These are phyloP conservation scores for Vararia minispora DNA, from an alignment of 768 basidiomycete species.

Conservation along the genomic window DNA sequence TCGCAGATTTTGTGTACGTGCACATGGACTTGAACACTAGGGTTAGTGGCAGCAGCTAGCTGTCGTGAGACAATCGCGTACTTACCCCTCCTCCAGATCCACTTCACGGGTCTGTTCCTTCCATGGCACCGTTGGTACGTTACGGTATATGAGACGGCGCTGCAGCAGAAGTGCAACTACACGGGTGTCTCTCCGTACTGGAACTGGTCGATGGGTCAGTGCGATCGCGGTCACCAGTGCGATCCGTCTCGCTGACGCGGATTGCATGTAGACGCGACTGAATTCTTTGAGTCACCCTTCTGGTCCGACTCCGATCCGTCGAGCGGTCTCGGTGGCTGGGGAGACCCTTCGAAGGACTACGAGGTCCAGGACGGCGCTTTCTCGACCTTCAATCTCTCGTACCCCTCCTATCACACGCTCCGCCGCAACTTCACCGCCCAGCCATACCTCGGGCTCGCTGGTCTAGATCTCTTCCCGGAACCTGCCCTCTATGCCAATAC, in stretches of 20 bases:
- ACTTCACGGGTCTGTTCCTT: constrained; percentile 17
- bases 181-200: constrained; percentile 17
- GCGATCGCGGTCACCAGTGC: neutral
- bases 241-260: neutral
- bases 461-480: constrained; percentile 12
- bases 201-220: constrained; percentile 19
- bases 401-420: constrained; percentile 22
- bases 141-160: constrained; percentile 12
- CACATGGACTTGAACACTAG: constrained; percentile 20
- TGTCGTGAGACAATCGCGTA: neutral
- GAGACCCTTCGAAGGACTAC: constrained; percentile 14
- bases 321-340: constrained; percentile 20
- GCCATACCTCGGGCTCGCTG: constrained; percentile 15
- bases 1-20: constrained; percentile 15
- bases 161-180: constrained; percentile 17
- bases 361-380: constrained; percentile 20
- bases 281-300: constrained; percentile 15
- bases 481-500: constrained; percentile 16
- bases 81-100: constrained; percentile 10
- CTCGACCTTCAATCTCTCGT: constrained; percentile 17
- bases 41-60: neutral
- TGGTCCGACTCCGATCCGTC: constrained; percentile 14
- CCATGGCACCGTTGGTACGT: constrained; percentile 21
- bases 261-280: constrained; percentile 14
- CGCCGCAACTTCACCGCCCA: constrained; percentile 24